Evolutionary conservation across 2,329 filamentous ascomycete species (phyloP).

Genomic region (Didymella glomerata): DNA sequence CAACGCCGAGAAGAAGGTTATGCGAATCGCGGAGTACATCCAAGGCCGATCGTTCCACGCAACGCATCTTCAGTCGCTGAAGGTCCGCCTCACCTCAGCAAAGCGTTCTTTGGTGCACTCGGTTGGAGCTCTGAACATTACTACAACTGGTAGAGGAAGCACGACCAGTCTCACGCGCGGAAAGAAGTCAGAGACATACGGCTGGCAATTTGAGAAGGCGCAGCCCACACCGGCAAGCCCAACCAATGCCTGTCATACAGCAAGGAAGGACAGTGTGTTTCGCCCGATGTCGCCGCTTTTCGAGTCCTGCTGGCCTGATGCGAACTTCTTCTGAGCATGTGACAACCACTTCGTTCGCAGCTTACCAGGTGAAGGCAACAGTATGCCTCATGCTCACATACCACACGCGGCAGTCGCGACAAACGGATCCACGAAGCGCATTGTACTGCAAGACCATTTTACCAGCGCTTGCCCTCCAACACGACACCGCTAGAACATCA

Average conservation of each 20-base stretch:
- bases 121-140: constrained; percentile 24
- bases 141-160: constrained; percentile 19
- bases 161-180: constrained; percentile 17
- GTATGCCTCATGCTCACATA: too few relatives aligned
- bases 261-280: constrained; percentile 21
- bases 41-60: constrained; percentile 24
- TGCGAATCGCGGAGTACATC: constrained; percentile 32
- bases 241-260: neutral
- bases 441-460: too few relatives aligned
- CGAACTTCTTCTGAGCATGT: constrained; percentile 10
- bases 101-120: constrained; percentile 28
- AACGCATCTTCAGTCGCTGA: constrained; percentile 25
- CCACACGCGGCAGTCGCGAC: too few relatives aligned
- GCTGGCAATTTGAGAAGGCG: constrained; percentile 29
- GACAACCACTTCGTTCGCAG: neutral
- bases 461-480: too few relatives aligned
- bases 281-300: constrained; percentile 9
- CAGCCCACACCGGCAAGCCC: neutral
- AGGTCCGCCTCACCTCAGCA: constrained; percentile 24
- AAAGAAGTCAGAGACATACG: constrained; percentile 30
- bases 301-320: constrained; percentile 1
- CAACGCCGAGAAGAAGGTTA: constrained; percentile 29
- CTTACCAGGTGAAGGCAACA: too few relatives aligned
- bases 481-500: too few relatives aligned
- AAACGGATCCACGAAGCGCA: too few relatives aligned